A percentile compares a stretch with the other conserved stretches of the same genome.
Conservation (phyloP, 2,329 filamentous ascomycete genomes). For the Hortaea werneckii region DNA sequence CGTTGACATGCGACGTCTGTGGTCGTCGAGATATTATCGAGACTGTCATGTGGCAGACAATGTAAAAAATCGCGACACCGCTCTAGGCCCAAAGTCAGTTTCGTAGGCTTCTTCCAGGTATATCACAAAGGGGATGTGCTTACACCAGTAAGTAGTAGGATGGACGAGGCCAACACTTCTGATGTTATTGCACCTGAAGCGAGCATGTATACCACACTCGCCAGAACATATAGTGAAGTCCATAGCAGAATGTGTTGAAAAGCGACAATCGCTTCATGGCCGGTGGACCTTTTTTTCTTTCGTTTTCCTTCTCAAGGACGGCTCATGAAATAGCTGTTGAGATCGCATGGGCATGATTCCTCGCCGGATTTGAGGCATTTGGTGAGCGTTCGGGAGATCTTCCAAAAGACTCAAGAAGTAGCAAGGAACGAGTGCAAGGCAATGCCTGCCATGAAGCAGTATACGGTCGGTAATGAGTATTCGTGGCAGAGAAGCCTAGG, state of each 20-base stretch:
- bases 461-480: too few relatives aligned
- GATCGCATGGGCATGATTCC: too few relatives aligned
- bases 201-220: slow-evolving; percentile 16
- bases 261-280: slow-evolving; percentile 10
- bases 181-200: slow-evolving; percentile 10
- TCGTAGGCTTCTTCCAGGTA: slow-evolving; percentile 2
- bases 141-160: slow-evolving; percentile 10
- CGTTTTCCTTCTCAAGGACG: not conserved
- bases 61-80: slow-evolving; percentile 11
- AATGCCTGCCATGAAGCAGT: too few relatives aligned
- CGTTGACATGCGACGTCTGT: slow-evolving; percentile 7
- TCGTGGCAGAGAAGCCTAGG: too few relatives aligned
- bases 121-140: not conserved
- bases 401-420: too few relatives aligned
- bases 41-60: slow-evolving; percentile 10
- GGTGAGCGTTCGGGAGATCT: too few relatives aligned
- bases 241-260: slow-evolving; percentile 18
- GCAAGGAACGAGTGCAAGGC: too few relatives aligned
- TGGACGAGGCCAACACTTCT: slow-evolving; percentile 7
- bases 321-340: not conserved
- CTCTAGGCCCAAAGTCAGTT: slow-evolving; percentile 2
- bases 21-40: slow-evolving; percentile 1
- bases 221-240: slow-evolving; percentile 15
- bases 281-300: not conserved
- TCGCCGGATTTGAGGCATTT: too few relatives aligned